Evolutionary conservation across 2,329 filamentous ascomycete genomes (phyloP).

Genomic region (Fusarium tricinctum): DNA sequence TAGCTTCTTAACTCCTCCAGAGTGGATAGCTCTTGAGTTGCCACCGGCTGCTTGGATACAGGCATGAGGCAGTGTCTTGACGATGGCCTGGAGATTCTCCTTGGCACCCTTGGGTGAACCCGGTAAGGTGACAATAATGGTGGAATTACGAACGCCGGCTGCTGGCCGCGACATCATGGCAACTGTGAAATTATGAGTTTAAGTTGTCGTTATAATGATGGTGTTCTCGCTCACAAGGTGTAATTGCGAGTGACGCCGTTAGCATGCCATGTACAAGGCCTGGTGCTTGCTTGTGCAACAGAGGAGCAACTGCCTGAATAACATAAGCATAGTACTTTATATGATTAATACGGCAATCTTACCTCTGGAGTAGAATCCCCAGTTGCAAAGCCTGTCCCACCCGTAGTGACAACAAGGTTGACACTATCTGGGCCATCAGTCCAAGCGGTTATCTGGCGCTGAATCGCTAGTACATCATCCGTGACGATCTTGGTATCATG

Average conservation of each 20-base stretch:
- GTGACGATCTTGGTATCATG: constrained; percentile 80
- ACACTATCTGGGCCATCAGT: constrained; percentile 73
- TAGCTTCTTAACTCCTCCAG: constrained; percentile 84
- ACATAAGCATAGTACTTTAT: not conserved
- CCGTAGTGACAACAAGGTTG: constrained; percentile 89
- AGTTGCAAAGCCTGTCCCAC: constrained; percentile 91
- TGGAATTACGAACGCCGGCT: constrained; percentile 85
- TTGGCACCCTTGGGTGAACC: constrained; percentile 95
- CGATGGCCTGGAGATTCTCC: constrained; percentile 89
- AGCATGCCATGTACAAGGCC: constrained; percentile 98
- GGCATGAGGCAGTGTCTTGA: constrained; percentile 95
- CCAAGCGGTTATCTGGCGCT: constrained; percentile 79
- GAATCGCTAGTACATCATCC: constrained; percentile 82
- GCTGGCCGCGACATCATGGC: constrained; percentile 97
- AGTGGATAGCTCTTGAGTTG: constrained; percentile 83
- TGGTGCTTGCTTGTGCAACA: constrained; percentile 88
- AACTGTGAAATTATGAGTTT: constrained; percentile 68
- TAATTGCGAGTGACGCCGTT: constrained; percentile 83
- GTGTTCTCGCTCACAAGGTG: constrained; percentile 79
- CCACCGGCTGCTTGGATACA: constrained; percentile 88
- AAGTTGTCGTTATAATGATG: not conserved
- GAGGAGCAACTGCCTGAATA: constrained; percentile 74
- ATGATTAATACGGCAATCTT: constrained; percentile 23
- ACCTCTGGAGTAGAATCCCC: constrained; percentile 92
- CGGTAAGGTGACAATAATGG: constrained; percentile 88